Evolutionary conservation across 2,329 filamentous ascomycete species (phyloP), one percentile per base, ranked within the genome.

Genomic region (Epichloe uncinata): DNA sequence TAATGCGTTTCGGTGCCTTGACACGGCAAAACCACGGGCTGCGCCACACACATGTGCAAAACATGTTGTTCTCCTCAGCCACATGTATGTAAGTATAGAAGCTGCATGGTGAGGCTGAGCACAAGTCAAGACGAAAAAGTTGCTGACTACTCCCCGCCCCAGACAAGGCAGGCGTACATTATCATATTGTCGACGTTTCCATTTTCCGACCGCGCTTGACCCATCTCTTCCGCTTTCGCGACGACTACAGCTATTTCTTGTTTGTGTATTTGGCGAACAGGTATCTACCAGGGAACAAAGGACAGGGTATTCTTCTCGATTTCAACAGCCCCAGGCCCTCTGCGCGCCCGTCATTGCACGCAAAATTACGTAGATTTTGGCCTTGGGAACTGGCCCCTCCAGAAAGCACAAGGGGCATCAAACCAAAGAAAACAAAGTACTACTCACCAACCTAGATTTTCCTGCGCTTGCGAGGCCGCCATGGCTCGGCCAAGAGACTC

Each of bases 401-500:
- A 16, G 12, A 46, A 15, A 38, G 44, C n/a, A 22, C 8, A 35
- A 45, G 42, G 35, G 12, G 8, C 41, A 33, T 44, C 11, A 20
- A n/a, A 49, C 15, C 47, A 35, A 37, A 20, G 30, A n/a, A 30
- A 16, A 58, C 61, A 65, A 63, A 66, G 65, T 68, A 68, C 58
- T 64, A 57, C 63, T 66, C 62, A 67, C 61, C 63, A 64, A 58
- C 59, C 55, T 60, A 64, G 63, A 63, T 66, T 51, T 64, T 67
- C 61, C 66, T 64, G 65, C 69, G 66, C 66, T 61, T 62, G 60
- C 64, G 64, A 67, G 63, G 65, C 62, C 63, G 60, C 61, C 63
- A 81, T 81, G 77, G 76, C 75, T 78, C 77, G 77, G 70, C 77
- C 72, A 70, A 79, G 73, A 76, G 76, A 78, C 73, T 78, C 77